Evolutionary conservation across 306 rosid species (phyloP), one percentile per base, ranked within the genome.

Genomic region (Cucumis sativus): DNA sequence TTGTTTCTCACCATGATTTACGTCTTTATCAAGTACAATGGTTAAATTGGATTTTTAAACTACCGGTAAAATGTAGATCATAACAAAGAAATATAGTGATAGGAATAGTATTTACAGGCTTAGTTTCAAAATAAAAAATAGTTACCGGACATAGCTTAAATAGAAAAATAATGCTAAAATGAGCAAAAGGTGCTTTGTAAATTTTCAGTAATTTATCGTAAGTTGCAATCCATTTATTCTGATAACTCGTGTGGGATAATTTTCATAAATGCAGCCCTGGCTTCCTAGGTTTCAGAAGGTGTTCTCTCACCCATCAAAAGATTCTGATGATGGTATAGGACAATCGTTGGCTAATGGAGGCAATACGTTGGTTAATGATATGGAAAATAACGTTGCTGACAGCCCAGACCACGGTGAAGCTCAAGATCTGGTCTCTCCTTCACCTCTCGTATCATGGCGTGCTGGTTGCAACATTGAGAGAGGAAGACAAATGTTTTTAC

Each of bases 391-490:
- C 49, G 82, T 39, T 35, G 40, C 28, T 68, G 85, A 83, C n/a
- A 83, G 89, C 84, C 92, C 88, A 17, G 83, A 82, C 45, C 77
- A 86, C 57, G n/a, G 67, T 60, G 84, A 79, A 64, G 33, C 73
- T 52, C 79, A 79, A 52, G 82, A 84, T 13, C 70, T 92, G 68
- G 81, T 96, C 41, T 96, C 99, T 35, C 97, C 97, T 74, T 96
- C 99, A 40, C 97, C 99, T 17, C 96, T 96, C 51, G 99, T 96
- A 69, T 92, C 97, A 0, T 96, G 98, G 99, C 91, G 89, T 67
- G 99, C 89, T 37, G 82, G 93, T 45, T 87, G 99, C 75, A 87
- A 91, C 4, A 85, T 92, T 30, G 86, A 96, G 40, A 86, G 93
- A 72, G 91, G 91, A 80, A 89, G 96, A 79, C 97, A 92, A 56